Percentiles rank a stretch among this genome's conserved stretches.
These are phyloP conservation scores for Hypoxylon rickii DNA, from an alignment of 495 filamentous ascomycete genomes.

Conservation along the genomic window DNA sequence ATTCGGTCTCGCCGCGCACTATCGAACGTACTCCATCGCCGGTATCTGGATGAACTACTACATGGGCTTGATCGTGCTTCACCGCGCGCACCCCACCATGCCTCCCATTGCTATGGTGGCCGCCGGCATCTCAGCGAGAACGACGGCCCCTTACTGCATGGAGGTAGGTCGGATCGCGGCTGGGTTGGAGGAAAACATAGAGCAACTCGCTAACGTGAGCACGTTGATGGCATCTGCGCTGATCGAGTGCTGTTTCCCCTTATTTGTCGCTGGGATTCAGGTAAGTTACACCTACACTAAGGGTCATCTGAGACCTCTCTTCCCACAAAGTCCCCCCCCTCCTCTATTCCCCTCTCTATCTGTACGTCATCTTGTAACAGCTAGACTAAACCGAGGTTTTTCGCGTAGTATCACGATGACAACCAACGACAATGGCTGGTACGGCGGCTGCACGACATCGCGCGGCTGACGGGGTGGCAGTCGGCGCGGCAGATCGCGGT, in stretches of 20 bases:
- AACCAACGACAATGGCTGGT: slow-evolving; percentile 78
- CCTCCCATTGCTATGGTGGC: slow-evolving; percentile 89
- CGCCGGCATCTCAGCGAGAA: slow-evolving; percentile 68
- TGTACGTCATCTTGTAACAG: too few species aligned
- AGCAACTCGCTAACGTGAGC: slow-evolving; percentile 63
- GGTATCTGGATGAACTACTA: slow-evolving; percentile 85
- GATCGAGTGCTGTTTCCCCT: slow-evolving; percentile 74
- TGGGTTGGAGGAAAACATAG: slow-evolving; percentile 71
- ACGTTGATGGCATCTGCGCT: slow-evolving; percentile 81
- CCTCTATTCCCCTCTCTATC: too few species aligned
- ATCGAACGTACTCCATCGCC: slow-evolving; percentile 82
- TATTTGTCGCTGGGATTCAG: slow-evolving; percentile 85
- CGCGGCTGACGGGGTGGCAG: slow-evolving; percentile 85
- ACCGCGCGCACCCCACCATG: slow-evolving; percentile 84
- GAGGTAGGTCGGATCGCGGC: slow-evolving; percentile 81
- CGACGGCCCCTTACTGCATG: slow-evolving; percentile 71
- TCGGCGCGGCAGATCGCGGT: slow-evolving; percentile 75
- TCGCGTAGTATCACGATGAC: slow-evolving; percentile 70
- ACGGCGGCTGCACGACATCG: slow-evolving; percentile 70
- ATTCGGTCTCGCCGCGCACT: slow-evolving; percentile 82
- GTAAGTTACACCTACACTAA: slow-evolving; percentile 42
- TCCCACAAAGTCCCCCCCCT: too few species aligned
- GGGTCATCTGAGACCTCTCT: too few species aligned
- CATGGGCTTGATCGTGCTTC: slow-evolving; percentile 75
- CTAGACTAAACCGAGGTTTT: too few species aligned